Base-by-base conservation (phyloP, 2,329 filamentous ascomycete genomes). In the Meredithiella fracta region DNA sequence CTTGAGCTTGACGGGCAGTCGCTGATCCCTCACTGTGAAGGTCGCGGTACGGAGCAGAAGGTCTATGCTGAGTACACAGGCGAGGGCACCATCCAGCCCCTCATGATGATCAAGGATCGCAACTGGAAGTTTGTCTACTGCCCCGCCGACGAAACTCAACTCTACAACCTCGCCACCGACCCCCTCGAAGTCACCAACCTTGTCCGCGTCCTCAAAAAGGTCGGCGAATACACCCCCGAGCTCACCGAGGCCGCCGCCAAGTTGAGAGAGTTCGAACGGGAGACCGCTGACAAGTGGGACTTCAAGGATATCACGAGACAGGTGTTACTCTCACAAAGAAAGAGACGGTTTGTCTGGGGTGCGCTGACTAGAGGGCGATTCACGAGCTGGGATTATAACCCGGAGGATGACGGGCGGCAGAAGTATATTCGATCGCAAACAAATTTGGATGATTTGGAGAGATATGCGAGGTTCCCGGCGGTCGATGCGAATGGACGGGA, bases 51-150 rank as follows among this genome's bases (percentile, higher is more conserved):
- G n/a, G 81, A 84, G 59, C 89, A 96, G 67, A 92, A 86, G 9
- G 89, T 92, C n/a, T 85, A 91, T 63, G 89, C 88, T 59, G 90
- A 96, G 71, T 96, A 96, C 71, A 94, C 91, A 65, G 90, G 88
- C 52, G 90, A 96, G 69, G 90, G 90, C 51, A 95, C 90, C 1
- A 75, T 94, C 56, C 82, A 85, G 3, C 90, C 90, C 1, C 78
- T 94, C 57, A 87, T 94, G 75, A 96, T 96, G 90, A 96, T 96
- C 65, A 82, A 86, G 58, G 83, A 88, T 55, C 87, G 87, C 7
- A 75, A 78, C 50, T 96, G 87, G 87, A 96, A 96, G 73, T 95
- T 89, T 67, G 81, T 92, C 61, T 88, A 79, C 60, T 95, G 88
- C 64, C 82, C 89, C 5, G 83, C 82, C 22, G 90, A 96, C 65